Percentiles rank a stretch among this genome's conserved stretches.
Conservation (phyloP, 305 asterid genomes). For the Stenogyne calaminthoides region DNA sequence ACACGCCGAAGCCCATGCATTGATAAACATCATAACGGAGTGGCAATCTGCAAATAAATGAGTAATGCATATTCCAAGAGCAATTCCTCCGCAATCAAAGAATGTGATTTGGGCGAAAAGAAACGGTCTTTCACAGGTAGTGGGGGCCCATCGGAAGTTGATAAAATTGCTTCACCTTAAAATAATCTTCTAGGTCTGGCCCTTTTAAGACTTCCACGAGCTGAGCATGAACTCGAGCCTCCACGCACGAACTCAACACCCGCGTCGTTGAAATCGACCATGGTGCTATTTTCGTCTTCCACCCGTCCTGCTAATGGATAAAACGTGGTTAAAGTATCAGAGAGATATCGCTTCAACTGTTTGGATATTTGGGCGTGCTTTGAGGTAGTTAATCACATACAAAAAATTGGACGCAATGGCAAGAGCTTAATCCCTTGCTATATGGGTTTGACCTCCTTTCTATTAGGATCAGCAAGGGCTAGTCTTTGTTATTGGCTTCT, state of each 20-base stretch:
- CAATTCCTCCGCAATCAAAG: constrained; percentile 50
- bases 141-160: too few relatives aligned
- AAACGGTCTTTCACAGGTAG: too few relatives aligned
- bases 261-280: constrained; percentile 39
- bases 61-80: constrained; percentile 34
- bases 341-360: constrained; percentile 30
- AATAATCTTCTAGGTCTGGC: neutral
- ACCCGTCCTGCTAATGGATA: constrained; percentile 49
- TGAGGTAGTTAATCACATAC: neutral
- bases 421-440: too few relatives aligned
- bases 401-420: too few relatives aligned
- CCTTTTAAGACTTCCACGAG: constrained; percentile 7
- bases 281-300: neutral
- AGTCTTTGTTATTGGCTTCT: too few relatives aligned
- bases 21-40: neutral
- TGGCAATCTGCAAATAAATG: constrained; percentile 10
- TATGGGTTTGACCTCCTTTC: too few relatives aligned
- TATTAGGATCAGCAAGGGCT: too few relatives aligned
- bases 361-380: constrained; percentile 14
- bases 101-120: constrained; percentile 42
- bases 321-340: constrained; percentile 29
- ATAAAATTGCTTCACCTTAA: too few relatives aligned
- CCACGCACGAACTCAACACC: constrained; percentile 42
- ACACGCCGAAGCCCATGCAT: neutral
- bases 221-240: constrained; percentile 27